These are phyloP conservation scores for Apocynum venetum DNA, from an alignment of 257 asterid species.

Conservation along the genomic window DNA sequence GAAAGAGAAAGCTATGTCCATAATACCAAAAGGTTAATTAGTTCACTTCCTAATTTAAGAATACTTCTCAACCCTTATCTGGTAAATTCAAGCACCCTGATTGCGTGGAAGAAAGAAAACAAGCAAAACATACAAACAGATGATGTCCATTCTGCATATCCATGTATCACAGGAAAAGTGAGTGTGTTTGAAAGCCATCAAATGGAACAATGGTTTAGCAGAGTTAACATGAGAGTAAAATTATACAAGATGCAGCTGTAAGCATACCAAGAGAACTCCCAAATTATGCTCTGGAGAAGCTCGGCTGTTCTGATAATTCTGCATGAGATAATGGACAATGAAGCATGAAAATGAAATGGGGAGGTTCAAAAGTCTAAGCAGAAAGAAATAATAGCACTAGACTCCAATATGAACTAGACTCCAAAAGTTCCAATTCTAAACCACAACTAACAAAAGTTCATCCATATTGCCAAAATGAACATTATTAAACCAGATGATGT, in stretches of 20 bases:
- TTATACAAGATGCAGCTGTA: background rate
- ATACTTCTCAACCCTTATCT: background rate
- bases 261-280: constrained; percentile 81
- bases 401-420: background rate
- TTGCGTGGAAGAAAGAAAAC: background rate
- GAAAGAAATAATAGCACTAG: background rate
- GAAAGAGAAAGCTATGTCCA: background rate
- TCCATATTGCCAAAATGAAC: background rate
- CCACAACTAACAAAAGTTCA: background rate
- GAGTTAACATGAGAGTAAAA: background rate
- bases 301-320: constrained; percentile 47
- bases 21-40: background rate
- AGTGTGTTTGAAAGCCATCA: background rate
- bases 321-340: constrained; percentile 23
- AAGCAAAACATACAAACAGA: background rate
- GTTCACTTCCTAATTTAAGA: background rate
- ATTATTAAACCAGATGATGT: background rate
- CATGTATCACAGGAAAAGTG: background rate
- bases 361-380: background rate
- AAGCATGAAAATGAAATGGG: background rate
- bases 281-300: constrained; percentile 77
- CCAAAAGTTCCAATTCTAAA: background rate
- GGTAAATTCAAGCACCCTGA: background rate
- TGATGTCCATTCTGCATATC: background rate
- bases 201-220: background rate